Evolutionary conservation across 108 stramenopile species (phyloP).

Genomic region (Cyclotella kingstonii): DNA sequence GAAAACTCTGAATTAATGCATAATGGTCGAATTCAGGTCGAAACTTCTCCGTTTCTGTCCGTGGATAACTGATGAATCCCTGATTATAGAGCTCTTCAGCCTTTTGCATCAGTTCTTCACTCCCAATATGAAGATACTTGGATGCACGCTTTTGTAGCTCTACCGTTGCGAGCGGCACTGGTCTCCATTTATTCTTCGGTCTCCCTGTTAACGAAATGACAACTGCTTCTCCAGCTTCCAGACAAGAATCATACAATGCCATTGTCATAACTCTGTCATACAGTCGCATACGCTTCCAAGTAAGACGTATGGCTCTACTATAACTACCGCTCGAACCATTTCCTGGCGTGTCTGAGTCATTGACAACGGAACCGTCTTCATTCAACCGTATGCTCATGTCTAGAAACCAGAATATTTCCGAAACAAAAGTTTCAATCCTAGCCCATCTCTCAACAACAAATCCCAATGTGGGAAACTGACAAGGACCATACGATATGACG

Average conservation of each 20-base stretch:
- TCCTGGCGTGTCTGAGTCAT: conserved; percentile 11
- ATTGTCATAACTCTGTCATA: conserved; percentile 80
- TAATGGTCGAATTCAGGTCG: conserved; percentile 85
- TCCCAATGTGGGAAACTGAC: conserved; percentile 99
- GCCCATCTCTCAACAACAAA: conserved; percentile 98
- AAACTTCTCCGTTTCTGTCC: conserved; percentile 97
- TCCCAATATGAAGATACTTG: conserved; percentile 82
- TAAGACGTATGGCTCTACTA: conserved; percentile 54
- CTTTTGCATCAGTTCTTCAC: conserved; percentile 90
- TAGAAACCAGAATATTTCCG: conserved; percentile 94
- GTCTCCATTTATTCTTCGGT: conserved; percentile 89
- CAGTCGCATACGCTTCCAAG: conserved; percentile 87
- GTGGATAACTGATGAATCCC: conserved; percentile 94
- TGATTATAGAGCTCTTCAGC: conserved; percentile 94
- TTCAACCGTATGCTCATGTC: conserved; percentile 61
- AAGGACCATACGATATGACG: conserved; percentile 95
- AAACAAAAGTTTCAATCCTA: conserved; percentile 87
- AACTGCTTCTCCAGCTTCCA: conserved; percentile 77
- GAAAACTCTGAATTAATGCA: conserved; percentile 73
- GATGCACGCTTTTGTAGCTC: conserved; percentile 96
- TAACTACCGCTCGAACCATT: conserved; percentile 24
- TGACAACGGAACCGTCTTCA: conserved; percentile 38
- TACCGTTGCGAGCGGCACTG: conserved; percentile 94
- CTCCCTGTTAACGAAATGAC: conserved; percentile 71
- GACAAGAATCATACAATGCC: conserved; percentile 82